Base-by-base conservation (phyloP, 2,329 filamentous ascomycete genomes). In the Penicillium sp. region DNA sequence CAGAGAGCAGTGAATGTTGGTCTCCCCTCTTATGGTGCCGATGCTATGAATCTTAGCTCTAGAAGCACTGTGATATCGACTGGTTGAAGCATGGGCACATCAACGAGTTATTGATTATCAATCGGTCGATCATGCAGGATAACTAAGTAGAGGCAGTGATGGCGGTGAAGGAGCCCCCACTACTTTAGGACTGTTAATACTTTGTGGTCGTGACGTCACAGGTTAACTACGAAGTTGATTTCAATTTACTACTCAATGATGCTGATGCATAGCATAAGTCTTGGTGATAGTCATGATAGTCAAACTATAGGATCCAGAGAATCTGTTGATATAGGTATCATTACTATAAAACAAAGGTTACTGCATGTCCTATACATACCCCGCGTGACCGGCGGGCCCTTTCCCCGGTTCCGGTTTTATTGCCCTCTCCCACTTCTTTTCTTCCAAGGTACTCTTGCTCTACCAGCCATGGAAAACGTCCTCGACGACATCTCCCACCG, bases 401-500 rank as follows among this genome's bases (percentile, higher is more conserved):
- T 43, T 44, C 34, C 16, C 40, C 40, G 37, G 38, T 20, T 34
- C 36, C 31, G 28, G 18, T 41, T 49, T 13, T 39, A 44, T 45
- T 42, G 10, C 43, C 34, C 40, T 24, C 39, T 44, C 47, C 28
- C 39, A 31, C 22, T 16, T 23, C 2, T 18, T 18, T 40, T 36
- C 28, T 44, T 40, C 35, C 35, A 56, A 49, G 42, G 49, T 52
- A 47, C 52, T 42, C 37, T 38, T 29, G 26, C n/a, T 35, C 22
- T 11, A 26, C 40, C 46, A 6, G 6, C 32, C 27, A 90, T 89
- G 86, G 84, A 86, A 64, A 77, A 81, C 55, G 82, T 91, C 40
- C 82, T 98, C 41, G 84, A 97, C 75, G 91, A 98, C 69, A 97
- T 98, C 62, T 95, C 93, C 34, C 93, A 98, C 68, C 80, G 93